phyloP scores from a whole-genome alignment of 352 stramenopile genomes.

The Pythium utonaiense region DNA sequence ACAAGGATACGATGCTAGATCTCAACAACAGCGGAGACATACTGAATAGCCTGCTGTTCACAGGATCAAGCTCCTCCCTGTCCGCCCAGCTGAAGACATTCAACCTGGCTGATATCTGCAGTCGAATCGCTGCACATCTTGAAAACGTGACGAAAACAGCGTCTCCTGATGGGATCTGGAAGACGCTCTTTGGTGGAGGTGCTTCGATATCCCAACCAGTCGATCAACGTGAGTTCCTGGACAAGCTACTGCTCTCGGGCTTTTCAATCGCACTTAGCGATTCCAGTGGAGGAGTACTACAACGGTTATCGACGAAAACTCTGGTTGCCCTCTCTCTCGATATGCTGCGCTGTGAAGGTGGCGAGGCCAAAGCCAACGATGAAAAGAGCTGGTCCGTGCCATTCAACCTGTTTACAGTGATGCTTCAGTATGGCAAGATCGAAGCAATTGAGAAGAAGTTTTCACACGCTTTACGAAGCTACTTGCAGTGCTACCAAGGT shows the following conservation, averaged over 20 bases:
- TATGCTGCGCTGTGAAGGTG: constrained; percentile 32
- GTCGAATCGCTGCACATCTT: constrained; percentile 30
- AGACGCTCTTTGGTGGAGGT: constrained; percentile 32
- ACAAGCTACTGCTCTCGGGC: constrained; percentile 32
- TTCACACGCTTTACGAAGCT: constrained; percentile 35
- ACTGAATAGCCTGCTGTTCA: constrained; percentile 27
- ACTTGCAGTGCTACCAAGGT: constrained; percentile 35
- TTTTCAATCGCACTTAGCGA: constrained; percentile 20
- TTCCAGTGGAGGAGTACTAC: neutral
- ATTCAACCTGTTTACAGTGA: constrained; percentile 46
- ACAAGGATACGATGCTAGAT: constrained; percentile 33
- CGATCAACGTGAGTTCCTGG: constrained; percentile 45
- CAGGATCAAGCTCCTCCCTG: constrained; percentile 16
- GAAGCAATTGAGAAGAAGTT: constrained; percentile 51
- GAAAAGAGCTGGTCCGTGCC: constrained; percentile 22
- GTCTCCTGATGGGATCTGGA: constrained; percentile 42
- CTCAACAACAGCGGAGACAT: constrained; percentile 37
- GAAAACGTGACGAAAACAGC: constrained; percentile 29
- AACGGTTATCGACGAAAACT: constrained; percentile 34
- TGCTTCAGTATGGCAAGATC: constrained; percentile 43
- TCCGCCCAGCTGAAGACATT: constrained; percentile 30
- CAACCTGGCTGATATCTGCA: constrained; percentile 27
- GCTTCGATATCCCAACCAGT: constrained; percentile 24
- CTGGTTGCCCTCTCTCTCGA: constrained; percentile 44
- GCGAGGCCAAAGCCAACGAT: constrained; percentile 18